Evolutionary conservation across 176 grass and related monocot genomes (phyloP).

Genomic region (Oryza meridionalis): DNA sequence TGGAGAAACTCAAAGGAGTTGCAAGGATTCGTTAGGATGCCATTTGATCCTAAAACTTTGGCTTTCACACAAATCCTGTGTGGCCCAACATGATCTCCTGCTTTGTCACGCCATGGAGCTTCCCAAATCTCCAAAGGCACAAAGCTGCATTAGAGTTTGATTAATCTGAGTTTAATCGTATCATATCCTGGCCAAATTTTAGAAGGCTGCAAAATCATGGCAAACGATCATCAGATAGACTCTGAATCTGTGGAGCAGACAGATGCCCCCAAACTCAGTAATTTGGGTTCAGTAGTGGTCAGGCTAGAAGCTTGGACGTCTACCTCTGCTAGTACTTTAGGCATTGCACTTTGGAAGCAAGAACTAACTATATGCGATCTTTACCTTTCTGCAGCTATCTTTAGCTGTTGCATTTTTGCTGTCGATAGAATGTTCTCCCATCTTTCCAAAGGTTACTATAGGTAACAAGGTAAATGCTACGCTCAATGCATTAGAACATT

Average conservation of each 20-base stretch:
- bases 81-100: constrained; percentile 35
- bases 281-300: constrained; percentile 32
- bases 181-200: background rate
- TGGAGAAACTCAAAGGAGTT: constrained; percentile 19
- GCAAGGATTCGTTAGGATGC: constrained; percentile 29
- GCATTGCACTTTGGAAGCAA: constrained; percentile 49
- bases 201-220: constrained; percentile 27
- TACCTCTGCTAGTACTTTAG: constrained; percentile 47
- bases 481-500: background rate
- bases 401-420: constrained; percentile 27
- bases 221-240: constrained; percentile 16
- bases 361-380: constrained; percentile 34
- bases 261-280: constrained; percentile 44
- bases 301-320: constrained; percentile 52
- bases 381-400: constrained; percentile 47
- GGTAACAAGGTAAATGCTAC: constrained; percentile 10
- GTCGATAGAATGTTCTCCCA: constrained; percentile 23
- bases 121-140: background rate
- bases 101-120: constrained; percentile 9
- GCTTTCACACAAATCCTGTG: constrained; percentile 42
- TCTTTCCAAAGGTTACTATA: constrained; percentile 33
- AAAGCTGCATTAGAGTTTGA: background rate
- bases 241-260: constrained; percentile 40
- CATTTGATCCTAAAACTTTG: constrained; percentile 54
- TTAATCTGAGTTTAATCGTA: background rate